Evolutionary conservation across 495 filamentous ascomycete genomes (phyloP).

Genomic region (Jackrogersella multiformis): DNA sequence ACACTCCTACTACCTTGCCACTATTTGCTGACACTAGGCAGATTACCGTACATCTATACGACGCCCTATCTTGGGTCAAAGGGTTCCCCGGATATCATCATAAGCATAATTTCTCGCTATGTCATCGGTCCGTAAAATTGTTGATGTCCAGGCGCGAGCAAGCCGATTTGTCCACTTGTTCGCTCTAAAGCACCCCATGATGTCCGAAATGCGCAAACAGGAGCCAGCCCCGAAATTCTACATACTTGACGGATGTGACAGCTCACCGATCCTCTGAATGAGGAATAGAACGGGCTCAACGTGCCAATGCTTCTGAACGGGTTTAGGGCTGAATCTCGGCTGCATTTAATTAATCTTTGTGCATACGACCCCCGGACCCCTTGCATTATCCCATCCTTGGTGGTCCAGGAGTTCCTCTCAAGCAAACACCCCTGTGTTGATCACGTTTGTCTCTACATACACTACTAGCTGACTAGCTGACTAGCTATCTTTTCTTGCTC

Average conservation of each 20-base stretch:
- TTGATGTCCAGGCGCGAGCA: conserved; percentile 9
- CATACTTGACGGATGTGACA: conserved; percentile 27
- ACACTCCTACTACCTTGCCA: background rate
- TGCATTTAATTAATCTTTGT: conserved; percentile 24
- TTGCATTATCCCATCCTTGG: conserved; percentile 24
- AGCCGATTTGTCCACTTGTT: conserved; percentile 21
- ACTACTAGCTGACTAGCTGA: too few species aligned
- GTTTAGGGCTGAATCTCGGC: conserved; percentile 43
- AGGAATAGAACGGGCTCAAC: conserved; percentile 23
- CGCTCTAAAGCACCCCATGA: conserved; percentile 16
- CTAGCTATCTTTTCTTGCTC: conserved; percentile 11
- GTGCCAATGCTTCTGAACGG: conserved; percentile 35
- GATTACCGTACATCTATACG: conserved; percentile 16
- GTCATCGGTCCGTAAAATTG: conserved; percentile 22
- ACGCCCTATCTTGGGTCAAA: conserved; percentile 1
- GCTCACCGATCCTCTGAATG: conserved; percentile 36
- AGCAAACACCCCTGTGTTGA: conserved; percentile 36
- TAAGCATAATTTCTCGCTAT: conserved; percentile 4
- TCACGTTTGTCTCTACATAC: conserved; percentile 32
- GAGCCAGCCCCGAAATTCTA: conserved; percentile 5
- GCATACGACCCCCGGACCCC: conserved; percentile 28
- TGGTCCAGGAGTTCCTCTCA: conserved; percentile 18
- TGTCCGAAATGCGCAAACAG: conserved; percentile 24
- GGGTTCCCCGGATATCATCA: background rate
- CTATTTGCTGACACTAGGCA: conserved; percentile 29